Evolutionary conservation across 805 yeast genomes (phyloP).

Genomic region (Candida multigemmis): DNA sequence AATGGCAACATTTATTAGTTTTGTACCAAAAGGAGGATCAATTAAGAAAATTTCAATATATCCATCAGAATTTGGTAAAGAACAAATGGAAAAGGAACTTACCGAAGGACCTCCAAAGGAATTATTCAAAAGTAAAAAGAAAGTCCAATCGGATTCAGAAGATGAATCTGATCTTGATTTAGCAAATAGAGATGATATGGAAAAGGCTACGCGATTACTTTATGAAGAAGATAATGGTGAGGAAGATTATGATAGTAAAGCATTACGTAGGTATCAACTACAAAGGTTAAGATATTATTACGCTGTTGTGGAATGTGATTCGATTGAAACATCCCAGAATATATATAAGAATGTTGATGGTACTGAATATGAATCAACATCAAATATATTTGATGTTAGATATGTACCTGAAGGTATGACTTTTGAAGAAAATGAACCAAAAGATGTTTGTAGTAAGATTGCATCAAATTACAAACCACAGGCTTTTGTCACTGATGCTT

Average conservation of each 20-base stretch:
- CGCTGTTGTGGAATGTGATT: slow-evolving; percentile 82
- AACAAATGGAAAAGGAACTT: slow-evolving; percentile 84
- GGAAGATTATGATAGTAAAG: slow-evolving; percentile 75
- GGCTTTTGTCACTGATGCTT: slow-evolving; percentile 83
- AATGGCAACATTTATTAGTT: slow-evolving; percentile 81
- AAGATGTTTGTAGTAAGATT: slow-evolving; percentile 61
- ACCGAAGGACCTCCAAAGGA: slow-evolving; percentile 89
- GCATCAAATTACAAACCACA: slow-evolving; percentile 77
- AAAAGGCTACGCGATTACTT: slow-evolving; percentile 58
- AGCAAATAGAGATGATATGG: slow-evolving; percentile 39
- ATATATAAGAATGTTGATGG: slow-evolving; percentile 90
- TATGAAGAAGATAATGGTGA: slow-evolving; percentile 78
- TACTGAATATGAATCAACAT: slow-evolving; percentile 91
- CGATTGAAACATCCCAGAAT: slow-evolving; percentile 55
- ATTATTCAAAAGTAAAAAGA: slow-evolving; percentile 46
- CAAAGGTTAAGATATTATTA: slow-evolving; percentile 90
- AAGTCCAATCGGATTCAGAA: slow-evolving; percentile 22
- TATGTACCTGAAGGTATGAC: slow-evolving; percentile 91
- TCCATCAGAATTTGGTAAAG: slow-evolving; percentile 91
- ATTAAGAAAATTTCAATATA: slow-evolving; percentile 63
- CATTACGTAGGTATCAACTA: slow-evolving; percentile 81
- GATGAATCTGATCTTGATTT: slow-evolving; percentile 21
- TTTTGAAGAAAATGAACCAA: slow-evolving; percentile 64
- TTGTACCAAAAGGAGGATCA: slow-evolving; percentile 68
- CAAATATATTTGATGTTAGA: slow-evolving; percentile 86